Percentiles rank a stretch among this genome's conserved stretches.
These are phyloP conservation scores for Leptographium procerum DNA, from an alignment of 2,329 filamentous ascomycete species.

Conservation along the genomic window DNA sequence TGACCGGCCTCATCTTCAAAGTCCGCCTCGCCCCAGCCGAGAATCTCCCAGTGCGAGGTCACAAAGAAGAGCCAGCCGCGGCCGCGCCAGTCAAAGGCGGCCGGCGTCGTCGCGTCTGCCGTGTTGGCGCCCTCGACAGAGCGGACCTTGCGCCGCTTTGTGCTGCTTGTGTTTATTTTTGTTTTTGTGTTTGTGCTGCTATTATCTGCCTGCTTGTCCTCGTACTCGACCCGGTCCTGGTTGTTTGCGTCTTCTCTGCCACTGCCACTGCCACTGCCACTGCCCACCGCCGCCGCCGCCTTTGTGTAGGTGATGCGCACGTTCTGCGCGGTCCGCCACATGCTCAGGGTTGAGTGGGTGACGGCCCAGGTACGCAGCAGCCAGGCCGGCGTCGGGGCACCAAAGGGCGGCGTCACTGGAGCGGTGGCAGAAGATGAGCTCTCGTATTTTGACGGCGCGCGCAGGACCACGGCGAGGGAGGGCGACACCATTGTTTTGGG, in stretches of 20 bases:
- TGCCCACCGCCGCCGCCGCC: constrained; percentile 20
- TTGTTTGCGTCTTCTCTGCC: too few species aligned
- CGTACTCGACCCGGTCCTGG: constrained; percentile 65
- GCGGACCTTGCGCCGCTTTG: constrained; percentile 38
- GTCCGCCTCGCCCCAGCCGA: constrained; percentile 56
- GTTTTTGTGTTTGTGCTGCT: constrained; percentile 26
- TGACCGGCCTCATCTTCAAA: constrained; percentile 20
- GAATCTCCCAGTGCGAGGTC: constrained; percentile 66
- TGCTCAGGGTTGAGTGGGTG: constrained; percentile 62
- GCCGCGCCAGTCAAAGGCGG: constrained; percentile 64
- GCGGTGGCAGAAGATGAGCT: constrained; percentile 13
- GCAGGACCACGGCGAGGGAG: constrained; percentile 22
- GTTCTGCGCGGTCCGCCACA: constrained; percentile 74
- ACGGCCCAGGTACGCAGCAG: constrained; percentile 60
- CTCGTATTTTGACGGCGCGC: constrained; percentile 39
- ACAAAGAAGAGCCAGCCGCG: constrained; percentile 64
- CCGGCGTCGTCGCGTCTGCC: constrained; percentile 16
- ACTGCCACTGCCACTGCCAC: not conserved
- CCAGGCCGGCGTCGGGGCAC: constrained; percentile 42
- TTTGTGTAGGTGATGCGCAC: constrained; percentile 71
- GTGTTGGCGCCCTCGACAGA: constrained; percentile 56
- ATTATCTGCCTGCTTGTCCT: constrained; percentile 23
- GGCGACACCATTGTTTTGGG: not conserved
- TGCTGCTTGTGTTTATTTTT: too few species aligned
- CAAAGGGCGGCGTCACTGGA: constrained; percentile 19